Evolutionary conservation across 495 filamentous ascomycete genomes (phyloP).

Genomic region (Neurospora sp.): DNA sequence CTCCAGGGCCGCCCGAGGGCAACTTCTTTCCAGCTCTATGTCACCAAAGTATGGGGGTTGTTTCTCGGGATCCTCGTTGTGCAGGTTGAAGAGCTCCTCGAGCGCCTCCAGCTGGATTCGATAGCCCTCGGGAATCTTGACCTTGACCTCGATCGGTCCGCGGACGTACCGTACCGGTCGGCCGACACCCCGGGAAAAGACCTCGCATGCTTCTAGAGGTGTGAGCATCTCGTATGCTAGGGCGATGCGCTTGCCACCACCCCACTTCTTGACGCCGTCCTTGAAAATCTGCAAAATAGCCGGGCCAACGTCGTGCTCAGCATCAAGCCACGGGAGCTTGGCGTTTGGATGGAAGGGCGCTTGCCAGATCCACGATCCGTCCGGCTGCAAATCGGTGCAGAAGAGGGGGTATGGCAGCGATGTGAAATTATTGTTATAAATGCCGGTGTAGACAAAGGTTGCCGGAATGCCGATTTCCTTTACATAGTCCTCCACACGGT

Average conservation of each 20-base stretch:
- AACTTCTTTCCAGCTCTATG: slow-evolving; percentile 45
- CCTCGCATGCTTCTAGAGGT: slow-evolving; percentile 67
- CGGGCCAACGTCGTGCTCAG: slow-evolving; percentile 94
- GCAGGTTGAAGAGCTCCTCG: slow-evolving; percentile 51
- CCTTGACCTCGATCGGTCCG: slow-evolving; percentile 71
- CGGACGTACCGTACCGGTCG: slow-evolving; percentile 68
- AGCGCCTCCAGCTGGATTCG: slow-evolving; percentile 73
- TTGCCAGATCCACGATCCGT: slow-evolving; percentile 86
- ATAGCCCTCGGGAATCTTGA: slow-evolving; percentile 82
- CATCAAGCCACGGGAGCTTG: slow-evolving; percentile 90
- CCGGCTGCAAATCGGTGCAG: slow-evolving; percentile 74
- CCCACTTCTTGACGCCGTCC: slow-evolving; percentile 82
- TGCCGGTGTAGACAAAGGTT: slow-evolving; percentile 91
- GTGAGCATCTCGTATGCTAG: slow-evolving; percentile 87
- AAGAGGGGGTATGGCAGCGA: slow-evolving; percentile 86
- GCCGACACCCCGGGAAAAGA: slow-evolving; percentile 68
- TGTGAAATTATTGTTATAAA: slow-evolving; percentile 99
- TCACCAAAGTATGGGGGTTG: slow-evolving; percentile 49
- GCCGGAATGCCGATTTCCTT: slow-evolving; percentile 72
- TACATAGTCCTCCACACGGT: slow-evolving; percentile 83
- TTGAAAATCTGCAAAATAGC: slow-evolving; percentile 92
- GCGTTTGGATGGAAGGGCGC: slow-evolving; percentile 87
- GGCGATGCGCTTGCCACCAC: slow-evolving; percentile 81
- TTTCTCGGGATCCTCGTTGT: slow-evolving; percentile 42
- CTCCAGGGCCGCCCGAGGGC: slow-evolving; percentile 59